Base-by-base conservation (phyloP, 2,329 filamentous ascomycete genomes). In the Didymella keratinophila region DNA sequence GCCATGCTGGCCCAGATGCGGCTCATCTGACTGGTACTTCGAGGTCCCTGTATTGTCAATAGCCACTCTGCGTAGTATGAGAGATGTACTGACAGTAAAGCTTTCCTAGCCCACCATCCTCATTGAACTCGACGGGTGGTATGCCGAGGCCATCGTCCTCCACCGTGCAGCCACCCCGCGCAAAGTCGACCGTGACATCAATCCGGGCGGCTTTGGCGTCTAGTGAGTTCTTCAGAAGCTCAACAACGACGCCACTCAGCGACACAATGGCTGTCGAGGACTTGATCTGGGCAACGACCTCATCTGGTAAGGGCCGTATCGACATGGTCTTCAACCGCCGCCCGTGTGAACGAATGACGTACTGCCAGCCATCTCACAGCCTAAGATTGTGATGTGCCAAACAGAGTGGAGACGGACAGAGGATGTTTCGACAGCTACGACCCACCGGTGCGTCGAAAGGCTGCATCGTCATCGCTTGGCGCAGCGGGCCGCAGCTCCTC, bases 81-180 rank as follows among this genome's bases (percentile, higher is more conserved):
- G 21, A 8, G 36, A 25, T 27, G 18, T n/a, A 69, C 72, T 36
- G 78, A 94, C 91, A 86, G 72, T 95, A 86, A 49, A 86, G 79
- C 76, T 88, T 91, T 23, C 87, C 90, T 18, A 97, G 80, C 0
- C 90, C 89, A 4, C 92, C 92, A 44, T 78, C 74, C 2, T 85
- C 80, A n/a, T 71, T 71, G 67, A 98, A 97, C 65, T 97, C 93
- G 1, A 75, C 70, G 1, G 90, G 86, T 1, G 81, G 73, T 44
- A 99, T 96, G 0, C 95, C 95, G 16, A 80, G 56, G 1, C 95
- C 95, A 77, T 98, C 85, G 73, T 99, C 95, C 70, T 96, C 90
- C 5, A 97, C 84, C 0, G 83, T 82, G 75, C 93, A 97, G 65
- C 85, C 87, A 5, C 93, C 94, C 23, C 89, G 87, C 52, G 78